These are phyloP conservation scores for Vaccinium corymbosum DNA, from an alignment of 148 eudicot genomes.

Conservation along the genomic window DNA sequence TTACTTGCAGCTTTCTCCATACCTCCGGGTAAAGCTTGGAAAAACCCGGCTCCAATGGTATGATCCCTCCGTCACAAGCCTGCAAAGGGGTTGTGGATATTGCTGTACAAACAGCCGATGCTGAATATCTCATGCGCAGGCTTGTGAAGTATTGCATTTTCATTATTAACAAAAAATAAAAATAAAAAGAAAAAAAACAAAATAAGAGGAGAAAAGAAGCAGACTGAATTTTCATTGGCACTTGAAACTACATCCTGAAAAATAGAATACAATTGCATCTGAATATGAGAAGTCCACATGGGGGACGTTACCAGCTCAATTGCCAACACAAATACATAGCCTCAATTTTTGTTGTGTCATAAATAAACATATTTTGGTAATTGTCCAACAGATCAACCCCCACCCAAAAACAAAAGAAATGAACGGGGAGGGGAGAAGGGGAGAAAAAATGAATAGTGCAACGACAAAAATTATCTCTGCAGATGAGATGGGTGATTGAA, in stretches of 20 bases:
- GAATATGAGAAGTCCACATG: background rate
- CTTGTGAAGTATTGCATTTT: background rate
- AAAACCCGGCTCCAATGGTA: too few relatives aligned
- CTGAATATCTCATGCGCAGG: too few relatives aligned
- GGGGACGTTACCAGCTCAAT: background rate
- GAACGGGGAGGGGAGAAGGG: too few relatives aligned
- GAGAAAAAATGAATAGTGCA: background rate
- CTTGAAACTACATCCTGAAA: slow-evolving; percentile 9
- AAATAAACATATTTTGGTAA: slow-evolving; percentile 6
- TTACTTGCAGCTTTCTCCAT: too few relatives aligned
- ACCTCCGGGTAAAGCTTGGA: too few relatives aligned
- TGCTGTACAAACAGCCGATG: too few relatives aligned
- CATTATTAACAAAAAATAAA: background rate
- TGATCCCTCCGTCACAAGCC: too few relatives aligned
- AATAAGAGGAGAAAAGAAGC: background rate
- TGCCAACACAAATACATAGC: slow-evolving; percentile 11
- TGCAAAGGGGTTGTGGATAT: too few relatives aligned
- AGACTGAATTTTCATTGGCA: slow-evolving; percentile 2
- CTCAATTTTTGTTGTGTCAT: slow-evolving; percentile 6
- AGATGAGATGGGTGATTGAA: slow-evolving; percentile 12
- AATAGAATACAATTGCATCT: background rate
- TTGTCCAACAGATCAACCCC: slow-evolving; percentile 5
- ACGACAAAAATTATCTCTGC: slow-evolving; percentile 4
- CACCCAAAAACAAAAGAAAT: slow-evolving; percentile 12
- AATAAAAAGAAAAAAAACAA: background rate